Conservation (phyloP, 116 monocot genomes). For the Phalaenopsis hybrid region DNA sequence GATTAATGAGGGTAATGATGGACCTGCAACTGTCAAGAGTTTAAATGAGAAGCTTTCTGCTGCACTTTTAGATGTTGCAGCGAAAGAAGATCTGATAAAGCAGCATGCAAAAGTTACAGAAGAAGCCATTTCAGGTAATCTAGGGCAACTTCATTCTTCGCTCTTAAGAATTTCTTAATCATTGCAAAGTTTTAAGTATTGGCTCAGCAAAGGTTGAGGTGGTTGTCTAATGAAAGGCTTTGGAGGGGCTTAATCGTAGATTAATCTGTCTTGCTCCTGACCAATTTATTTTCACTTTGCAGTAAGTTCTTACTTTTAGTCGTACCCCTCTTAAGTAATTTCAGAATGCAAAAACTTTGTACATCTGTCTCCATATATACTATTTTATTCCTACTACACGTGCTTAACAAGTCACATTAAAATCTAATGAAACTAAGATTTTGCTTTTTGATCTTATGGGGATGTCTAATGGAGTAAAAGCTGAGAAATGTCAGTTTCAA, state of each 20-base stretch:
- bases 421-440: background rate
- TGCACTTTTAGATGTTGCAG: constrained; percentile 36
- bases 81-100: constrained; percentile 49
- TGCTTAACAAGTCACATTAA: background rate
- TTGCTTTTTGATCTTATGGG: background rate
- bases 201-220: background rate
- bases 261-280: background rate
- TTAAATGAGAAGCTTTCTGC: constrained; percentile 46
- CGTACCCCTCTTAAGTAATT: background rate
- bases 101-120: constrained; percentile 54
- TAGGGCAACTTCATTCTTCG: background rate
- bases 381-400: background rate
- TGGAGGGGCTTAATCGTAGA: background rate
- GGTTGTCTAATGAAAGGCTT: too few relatives aligned
- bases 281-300: background rate
- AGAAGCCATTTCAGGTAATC: constrained; percentile 47
- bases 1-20: constrained; percentile 19
- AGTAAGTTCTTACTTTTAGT: background rate
- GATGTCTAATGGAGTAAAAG: background rate
- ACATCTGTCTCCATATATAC: background rate
- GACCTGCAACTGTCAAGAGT: constrained; percentile 31
- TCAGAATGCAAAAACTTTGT: background rate
- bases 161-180: background rate
- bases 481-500: background rate
- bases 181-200: background rate